A percentile compares a stretch with the other conserved stretches of the same genome.
Conservation (phyloP, 108 stramenopile species). For the Nitzschia sp. region DNA sequence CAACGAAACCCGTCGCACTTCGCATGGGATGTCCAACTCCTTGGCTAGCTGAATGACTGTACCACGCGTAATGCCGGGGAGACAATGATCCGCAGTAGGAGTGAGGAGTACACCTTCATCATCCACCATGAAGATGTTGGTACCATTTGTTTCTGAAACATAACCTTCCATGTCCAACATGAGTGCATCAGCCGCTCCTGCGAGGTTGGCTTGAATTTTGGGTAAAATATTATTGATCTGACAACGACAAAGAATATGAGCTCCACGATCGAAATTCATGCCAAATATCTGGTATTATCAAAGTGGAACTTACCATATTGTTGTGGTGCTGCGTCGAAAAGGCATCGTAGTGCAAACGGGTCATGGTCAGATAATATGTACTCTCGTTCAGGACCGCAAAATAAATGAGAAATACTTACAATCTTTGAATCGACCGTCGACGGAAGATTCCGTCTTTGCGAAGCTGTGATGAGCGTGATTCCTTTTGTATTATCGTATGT, state of each 20-base stretch:
- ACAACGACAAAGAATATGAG: slow-evolving; percentile 24
- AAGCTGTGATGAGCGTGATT: slow-evolving; percentile 80
- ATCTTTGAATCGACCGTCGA: slow-evolving; percentile 88
- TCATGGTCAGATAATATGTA: background rate
- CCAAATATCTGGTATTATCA: background rate
- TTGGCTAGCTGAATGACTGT: slow-evolving; percentile 70
- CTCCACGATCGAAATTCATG: background rate
- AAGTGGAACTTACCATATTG: slow-evolving; percentile 53
- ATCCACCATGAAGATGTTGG: slow-evolving; percentile 92
- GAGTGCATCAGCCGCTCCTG: slow-evolving; percentile 87
- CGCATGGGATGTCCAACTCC: slow-evolving; percentile 68
- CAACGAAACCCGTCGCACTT: slow-evolving; percentile 72
- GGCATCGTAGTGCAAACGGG: background rate
- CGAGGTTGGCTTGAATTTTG: slow-evolving; percentile 93
- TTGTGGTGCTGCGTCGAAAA: slow-evolving; percentile 57
- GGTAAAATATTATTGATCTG: slow-evolving; percentile 90
- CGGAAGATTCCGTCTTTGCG: slow-evolving; percentile 79
- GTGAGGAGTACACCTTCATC: slow-evolving; percentile 77
- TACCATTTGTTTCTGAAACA: slow-evolving; percentile 92
- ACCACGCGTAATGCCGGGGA: slow-evolving; percentile 87
- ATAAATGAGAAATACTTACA: slow-evolving; percentile 5
- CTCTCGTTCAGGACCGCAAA: background rate
- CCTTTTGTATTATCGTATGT: slow-evolving; percentile 90
- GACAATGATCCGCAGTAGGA: slow-evolving; percentile 85
- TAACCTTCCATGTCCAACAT: slow-evolving; percentile 93